phyloP scores from a whole-genome alignment of 2,329 filamentous ascomycete species.

The Eurotiales sp. region DNA sequence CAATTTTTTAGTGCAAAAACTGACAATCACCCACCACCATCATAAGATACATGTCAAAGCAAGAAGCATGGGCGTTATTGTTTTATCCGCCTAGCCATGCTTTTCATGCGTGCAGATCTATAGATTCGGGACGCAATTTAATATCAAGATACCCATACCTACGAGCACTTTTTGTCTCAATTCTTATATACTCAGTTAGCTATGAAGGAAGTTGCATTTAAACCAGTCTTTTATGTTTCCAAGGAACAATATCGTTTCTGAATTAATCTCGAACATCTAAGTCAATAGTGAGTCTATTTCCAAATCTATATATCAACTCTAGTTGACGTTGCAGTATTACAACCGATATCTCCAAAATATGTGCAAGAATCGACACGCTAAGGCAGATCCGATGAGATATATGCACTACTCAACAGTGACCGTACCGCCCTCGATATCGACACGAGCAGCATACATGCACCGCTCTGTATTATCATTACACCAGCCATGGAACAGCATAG shows the following conservation, averaged over 20 bases:
- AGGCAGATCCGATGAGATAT: background rate
- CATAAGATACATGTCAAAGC: background rate
- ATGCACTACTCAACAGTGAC: background rate
- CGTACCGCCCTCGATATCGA: slow-evolving; percentile 17
- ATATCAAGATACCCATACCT: slow-evolving; percentile 7
- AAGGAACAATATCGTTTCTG: too few relatives aligned
- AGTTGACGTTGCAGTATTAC: background rate
- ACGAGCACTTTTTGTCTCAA: too few relatives aligned
- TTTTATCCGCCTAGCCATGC: too few relatives aligned
- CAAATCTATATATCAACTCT: background rate
- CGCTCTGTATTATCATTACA: slow-evolving; percentile 22
- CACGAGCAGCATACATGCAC: slow-evolving; percentile 29
- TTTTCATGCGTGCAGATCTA: background rate
- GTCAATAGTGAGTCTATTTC: too few relatives aligned
- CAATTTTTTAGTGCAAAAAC: slow-evolving; percentile 12
- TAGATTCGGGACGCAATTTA: background rate
- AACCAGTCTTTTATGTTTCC: too few relatives aligned
- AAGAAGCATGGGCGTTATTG: slow-evolving; percentile 3
- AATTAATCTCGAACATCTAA: too few relatives aligned
- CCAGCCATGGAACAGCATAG: slow-evolving; percentile 33
- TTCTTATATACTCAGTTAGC: too few relatives aligned
- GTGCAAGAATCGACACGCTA: background rate
- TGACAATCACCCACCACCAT: slow-evolving; percentile 9
- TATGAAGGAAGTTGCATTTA: too few relatives aligned
- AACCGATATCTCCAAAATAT: background rate